A percentile compares a stretch with the other conserved stretches of the same genome.
These are phyloP conservation scores for Helianthus tuberosus DNA, from an alignment of 129 eudicot genomes.

Conservation along the genomic window DNA sequence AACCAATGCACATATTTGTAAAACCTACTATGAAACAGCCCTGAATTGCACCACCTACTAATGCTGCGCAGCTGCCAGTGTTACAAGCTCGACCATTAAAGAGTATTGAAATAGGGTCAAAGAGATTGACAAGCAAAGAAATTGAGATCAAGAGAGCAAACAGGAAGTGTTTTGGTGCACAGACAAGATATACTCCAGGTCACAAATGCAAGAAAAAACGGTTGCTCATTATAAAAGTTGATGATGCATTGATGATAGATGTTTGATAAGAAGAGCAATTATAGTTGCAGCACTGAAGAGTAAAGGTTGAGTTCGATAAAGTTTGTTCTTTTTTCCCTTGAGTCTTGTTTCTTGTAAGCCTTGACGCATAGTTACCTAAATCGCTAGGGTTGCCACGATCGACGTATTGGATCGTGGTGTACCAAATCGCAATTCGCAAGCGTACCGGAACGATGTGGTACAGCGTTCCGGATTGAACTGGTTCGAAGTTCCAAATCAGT, in stretches of 20 bases:
- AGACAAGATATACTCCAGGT: background rate
- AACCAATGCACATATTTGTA: background rate
- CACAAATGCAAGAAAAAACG: background rate
- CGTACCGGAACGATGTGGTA: no score
- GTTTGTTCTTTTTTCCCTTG: background rate
- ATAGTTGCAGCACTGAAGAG: background rate
- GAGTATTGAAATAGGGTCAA: background rate
- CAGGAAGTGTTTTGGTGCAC: background rate
- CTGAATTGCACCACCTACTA: background rate
- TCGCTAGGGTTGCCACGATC: no score
- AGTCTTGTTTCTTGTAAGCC: background rate
- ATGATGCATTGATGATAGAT: background rate
- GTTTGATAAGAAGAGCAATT: conserved; percentile 1
- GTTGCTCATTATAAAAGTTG: background rate
- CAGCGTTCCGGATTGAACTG: no score
- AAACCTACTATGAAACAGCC: background rate
- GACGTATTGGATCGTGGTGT: no score
- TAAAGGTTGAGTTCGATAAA: background rate
- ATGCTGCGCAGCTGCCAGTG: background rate
- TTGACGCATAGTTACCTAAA: background rate
- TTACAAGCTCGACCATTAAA: background rate
- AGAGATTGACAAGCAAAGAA: background rate
- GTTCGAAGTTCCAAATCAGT: no score
- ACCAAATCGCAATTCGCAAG: no score
- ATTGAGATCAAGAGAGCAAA: background rate